phyloP scores from a whole-genome alignment of 1,284 basidiomycete genomes.

The Ceratobasidium sp. region DNA sequence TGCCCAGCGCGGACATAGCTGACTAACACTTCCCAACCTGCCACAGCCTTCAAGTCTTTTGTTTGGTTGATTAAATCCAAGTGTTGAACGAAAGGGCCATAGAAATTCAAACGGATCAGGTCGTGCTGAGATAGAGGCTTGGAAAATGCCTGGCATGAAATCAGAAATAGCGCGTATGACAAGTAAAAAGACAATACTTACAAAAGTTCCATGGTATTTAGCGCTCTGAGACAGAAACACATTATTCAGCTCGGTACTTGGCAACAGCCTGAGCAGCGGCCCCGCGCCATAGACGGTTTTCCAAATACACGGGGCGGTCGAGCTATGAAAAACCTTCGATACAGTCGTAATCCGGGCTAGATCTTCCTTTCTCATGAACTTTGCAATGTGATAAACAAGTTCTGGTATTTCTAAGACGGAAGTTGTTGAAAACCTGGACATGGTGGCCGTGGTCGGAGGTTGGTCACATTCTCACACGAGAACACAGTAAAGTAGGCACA shows the following conservation, averaged over 20 bases:
- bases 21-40: not conserved
- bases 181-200: not conserved
- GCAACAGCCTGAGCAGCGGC: not conserved
- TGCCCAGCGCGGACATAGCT: not conserved
- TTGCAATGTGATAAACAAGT: not conserved
- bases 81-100: conserved; percentile 1
- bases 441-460: too few relatives aligned
- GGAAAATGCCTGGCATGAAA: not conserved
- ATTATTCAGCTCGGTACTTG: not conserved
- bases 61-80: not conserved
- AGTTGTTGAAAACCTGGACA: too few relatives aligned
- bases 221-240: not conserved
- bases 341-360: not conserved
- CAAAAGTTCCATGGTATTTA: not conserved
- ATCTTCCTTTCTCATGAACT: not conserved
- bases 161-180: not conserved
- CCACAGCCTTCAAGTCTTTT: not conserved
- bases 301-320: not conserved
- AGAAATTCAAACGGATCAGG: not conserved
- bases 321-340: not conserved
- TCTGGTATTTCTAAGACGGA: not conserved
- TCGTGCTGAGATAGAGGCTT: not conserved
- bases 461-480: too few relatives aligned
- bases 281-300: not conserved
- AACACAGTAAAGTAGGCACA: too few relatives aligned